Conservation (phyloP, 75 land plant genomes). For the Pseudotsuga menziesii region DNA sequence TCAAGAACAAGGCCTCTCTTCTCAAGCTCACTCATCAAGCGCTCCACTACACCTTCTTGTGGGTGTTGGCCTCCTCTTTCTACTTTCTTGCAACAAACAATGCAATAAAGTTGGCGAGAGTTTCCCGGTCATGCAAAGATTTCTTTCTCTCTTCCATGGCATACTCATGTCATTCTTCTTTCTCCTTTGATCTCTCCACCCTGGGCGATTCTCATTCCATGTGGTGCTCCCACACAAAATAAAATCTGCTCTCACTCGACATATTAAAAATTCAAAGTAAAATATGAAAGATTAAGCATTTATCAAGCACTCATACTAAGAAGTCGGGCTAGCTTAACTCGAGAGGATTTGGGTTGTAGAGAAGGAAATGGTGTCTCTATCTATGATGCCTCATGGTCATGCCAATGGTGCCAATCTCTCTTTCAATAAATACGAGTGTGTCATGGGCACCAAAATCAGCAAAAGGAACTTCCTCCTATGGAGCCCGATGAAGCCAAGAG, state of each 20-base stretch:
- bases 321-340: too few relatives aligned
- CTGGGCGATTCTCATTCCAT: too few relatives aligned
- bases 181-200: too few relatives aligned
- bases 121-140: neutral
- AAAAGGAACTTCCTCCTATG: neutral
- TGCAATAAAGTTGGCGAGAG: neutral
- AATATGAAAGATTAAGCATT: too few relatives aligned
- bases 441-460: neutral
- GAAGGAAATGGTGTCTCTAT: neutral
- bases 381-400: neutral
- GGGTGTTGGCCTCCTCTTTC: neutral
- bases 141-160: slow-evolving; percentile 1
- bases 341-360: neutral
- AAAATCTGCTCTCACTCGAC: too few relatives aligned
- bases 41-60: neutral
- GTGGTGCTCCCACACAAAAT: too few relatives aligned
- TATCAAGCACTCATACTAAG: too few relatives aligned
- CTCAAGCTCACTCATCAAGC: neutral
- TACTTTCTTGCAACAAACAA: neutral
- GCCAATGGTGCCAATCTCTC: neutral
- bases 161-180: too few relatives aligned
- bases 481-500: neutral
- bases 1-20: slow-evolving; percentile 1
- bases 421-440: neutral
- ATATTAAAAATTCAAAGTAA: too few relatives aligned